Percentiles rank a stretch among this genome's conserved stretches.
phyloP scores from a whole-genome alignment of 202 grass and related monocot genomes.

The Zizania palustris region DNA sequence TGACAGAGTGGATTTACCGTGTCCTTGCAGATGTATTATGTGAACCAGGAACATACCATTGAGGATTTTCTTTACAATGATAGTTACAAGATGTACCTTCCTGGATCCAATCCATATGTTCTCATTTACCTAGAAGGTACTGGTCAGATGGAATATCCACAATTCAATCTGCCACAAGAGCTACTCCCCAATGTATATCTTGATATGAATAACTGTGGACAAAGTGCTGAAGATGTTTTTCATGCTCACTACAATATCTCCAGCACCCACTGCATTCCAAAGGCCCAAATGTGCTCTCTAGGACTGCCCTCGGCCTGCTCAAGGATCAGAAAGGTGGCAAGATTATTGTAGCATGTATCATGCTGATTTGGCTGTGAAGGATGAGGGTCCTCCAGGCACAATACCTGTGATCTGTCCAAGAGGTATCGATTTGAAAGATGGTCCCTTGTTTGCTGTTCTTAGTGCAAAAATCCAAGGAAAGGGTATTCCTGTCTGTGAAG shows the following conservation, averaged over 20 bases:
- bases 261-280: conserved; percentile 77
- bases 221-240: conserved; percentile 54
- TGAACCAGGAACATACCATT: conserved; percentile 68
- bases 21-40: conserved; percentile 79
- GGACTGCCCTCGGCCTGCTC: conserved; percentile 90
- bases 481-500: conserved; percentile 94
- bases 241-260: conserved; percentile 73
- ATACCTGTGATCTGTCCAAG: conserved; percentile 86
- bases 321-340: conserved; percentile 79
- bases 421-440: conserved; percentile 93
- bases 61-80: conserved; percentile 76
- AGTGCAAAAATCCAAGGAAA: conserved; percentile 84
- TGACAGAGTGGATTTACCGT: conserved; percentile 16
- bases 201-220: conserved; percentile 53
- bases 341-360: conserved; percentile 95
- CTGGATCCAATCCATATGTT: conserved; percentile 49
- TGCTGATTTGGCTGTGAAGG: conserved; percentile 79
- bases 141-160: conserved; percentile 68
- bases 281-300: conserved; percentile 91
- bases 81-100: conserved; percentile 66
- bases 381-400: conserved; percentile 92
- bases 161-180: conserved; percentile 72
- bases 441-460: conserved; percentile 88
- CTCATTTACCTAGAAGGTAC: conserved; percentile 65
- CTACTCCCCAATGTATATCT: conserved; percentile 56